These are phyloP conservation scores for Aspergillus haitiensis DNA, from an alignment of 495 filamentous ascomycete species.

Conservation along the genomic window DNA sequence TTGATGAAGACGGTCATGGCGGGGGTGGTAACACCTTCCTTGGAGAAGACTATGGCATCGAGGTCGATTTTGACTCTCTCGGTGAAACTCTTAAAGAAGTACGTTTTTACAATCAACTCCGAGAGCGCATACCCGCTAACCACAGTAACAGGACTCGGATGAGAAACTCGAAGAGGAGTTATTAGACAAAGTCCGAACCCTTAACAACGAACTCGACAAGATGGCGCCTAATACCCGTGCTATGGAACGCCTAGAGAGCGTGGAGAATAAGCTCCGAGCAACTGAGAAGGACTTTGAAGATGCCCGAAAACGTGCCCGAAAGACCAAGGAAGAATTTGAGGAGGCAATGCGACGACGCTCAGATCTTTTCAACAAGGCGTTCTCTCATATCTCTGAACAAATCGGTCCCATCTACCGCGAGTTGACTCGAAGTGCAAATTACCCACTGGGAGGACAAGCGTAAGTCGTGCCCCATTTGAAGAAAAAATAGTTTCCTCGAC, in stretches of 20 bases:
- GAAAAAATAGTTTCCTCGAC: too few species aligned
- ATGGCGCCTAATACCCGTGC: slow-evolving; percentile 96
- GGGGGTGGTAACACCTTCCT: slow-evolving; percentile 41
- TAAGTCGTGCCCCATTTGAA: slow-evolving; percentile 29
- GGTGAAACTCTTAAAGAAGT: slow-evolving; percentile 83
- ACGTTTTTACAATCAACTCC: slow-evolving; percentile 30
- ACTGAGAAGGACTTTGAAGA: slow-evolving; percentile 90
- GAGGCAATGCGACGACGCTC: slow-evolving; percentile 77
- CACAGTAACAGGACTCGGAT: slow-evolving; percentile 55
- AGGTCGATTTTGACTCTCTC: slow-evolving; percentile 82
- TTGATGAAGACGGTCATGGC: slow-evolving; percentile 63
- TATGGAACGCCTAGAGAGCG: slow-evolving; percentile 84
- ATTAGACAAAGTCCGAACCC: slow-evolving; percentile 68
- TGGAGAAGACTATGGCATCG: slow-evolving; percentile 88
- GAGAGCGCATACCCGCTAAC: slow-evolving; percentile 26
- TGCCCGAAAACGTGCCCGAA: slow-evolving; percentile 68
- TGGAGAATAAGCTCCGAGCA: slow-evolving; percentile 76
- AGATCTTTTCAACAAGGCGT: slow-evolving; percentile 92
- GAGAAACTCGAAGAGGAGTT: slow-evolving; percentile 76
- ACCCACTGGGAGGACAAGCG: slow-evolving; percentile 89
- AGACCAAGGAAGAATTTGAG: slow-evolving; percentile 79
- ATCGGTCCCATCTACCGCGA: slow-evolving; percentile 94
- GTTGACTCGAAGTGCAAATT: slow-evolving; percentile 78
- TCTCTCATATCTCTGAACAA: slow-evolving; percentile 90
- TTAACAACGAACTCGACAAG: slow-evolving; percentile 81